phyloP scores from a whole-genome alignment of 2,329 filamentous ascomycete species.

The Penicillium capsulatum region DNA sequence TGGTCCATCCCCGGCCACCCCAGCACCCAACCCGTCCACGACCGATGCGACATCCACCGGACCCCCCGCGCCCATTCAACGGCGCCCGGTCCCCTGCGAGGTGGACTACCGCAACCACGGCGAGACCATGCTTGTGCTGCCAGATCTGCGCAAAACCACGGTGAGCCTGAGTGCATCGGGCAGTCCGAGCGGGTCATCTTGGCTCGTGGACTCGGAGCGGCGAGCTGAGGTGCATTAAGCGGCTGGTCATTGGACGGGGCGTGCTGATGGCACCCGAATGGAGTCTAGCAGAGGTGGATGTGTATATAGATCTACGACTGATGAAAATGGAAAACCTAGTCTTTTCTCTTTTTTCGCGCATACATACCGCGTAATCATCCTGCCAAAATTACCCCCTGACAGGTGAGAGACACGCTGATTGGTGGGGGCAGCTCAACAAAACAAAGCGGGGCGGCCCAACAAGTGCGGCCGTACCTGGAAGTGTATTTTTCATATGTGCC shows the following conservation, averaged over 20 bases:
- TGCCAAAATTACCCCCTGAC: background rate
- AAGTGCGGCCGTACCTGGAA: slow-evolving; percentile 5
- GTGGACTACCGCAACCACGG: slow-evolving; percentile 75
- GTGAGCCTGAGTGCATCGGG: slow-evolving; percentile 67
- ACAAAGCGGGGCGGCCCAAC: slow-evolving; percentile 19
- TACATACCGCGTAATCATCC: background rate
- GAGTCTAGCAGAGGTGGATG: background rate
- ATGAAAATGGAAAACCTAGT: slow-evolving; percentile 11
- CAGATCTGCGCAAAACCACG: slow-evolving; percentile 67
- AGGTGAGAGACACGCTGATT: slow-evolving; percentile 6
- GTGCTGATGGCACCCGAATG: background rate
- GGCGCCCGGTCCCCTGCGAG: slow-evolving; percentile 58
- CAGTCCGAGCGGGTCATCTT: slow-evolving; percentile 54
- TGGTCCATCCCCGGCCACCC: slow-evolving; percentile 39
- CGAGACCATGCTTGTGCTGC: slow-evolving; percentile 70
- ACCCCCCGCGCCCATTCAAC: slow-evolving; percentile 23
- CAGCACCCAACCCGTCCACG: slow-evolving; percentile 17
- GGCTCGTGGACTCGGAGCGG: slow-evolving; percentile 61
- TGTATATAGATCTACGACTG: slow-evolving; percentile 20
- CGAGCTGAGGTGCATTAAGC: slow-evolving; percentile 20
- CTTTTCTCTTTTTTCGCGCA: too few relatives aligned
- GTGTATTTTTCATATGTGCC: too few relatives aligned
- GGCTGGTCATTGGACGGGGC: background rate
- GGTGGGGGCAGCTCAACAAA: slow-evolving; percentile 23
- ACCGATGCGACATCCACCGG: slow-evolving; percentile 9